Base-by-base conservation (phyloP, 768 basidiomycete species). In the Tricholoma bakamatsutake region DNA sequence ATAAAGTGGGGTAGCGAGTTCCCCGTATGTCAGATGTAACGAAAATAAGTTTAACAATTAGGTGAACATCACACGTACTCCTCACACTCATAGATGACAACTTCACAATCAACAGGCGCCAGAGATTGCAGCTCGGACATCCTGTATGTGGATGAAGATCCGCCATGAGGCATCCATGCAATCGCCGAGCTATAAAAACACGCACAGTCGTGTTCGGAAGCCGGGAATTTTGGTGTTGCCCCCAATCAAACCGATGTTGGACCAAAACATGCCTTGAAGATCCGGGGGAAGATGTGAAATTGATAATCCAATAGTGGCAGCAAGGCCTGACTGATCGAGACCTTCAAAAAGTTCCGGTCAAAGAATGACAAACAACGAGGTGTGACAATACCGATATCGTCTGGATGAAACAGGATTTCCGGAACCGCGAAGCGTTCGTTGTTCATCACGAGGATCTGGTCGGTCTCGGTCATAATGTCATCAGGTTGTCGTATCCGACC, bases 251-350 rank as follows among this genome's bases (percentile, higher is more conserved):
- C 89, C 90, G 58, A 98, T 93, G 68, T 98, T 92, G 33, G 84
- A 84, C 93, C 93, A 98, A 70, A 93, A 97, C 87, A 98, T 84
- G 33, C 92, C 94, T 61, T 86, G 90, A 24, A 95, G 62, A 62
- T 95, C 92, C 50, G 78, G 73, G 0, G 92, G 91, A 57, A 98
- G 81, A 30, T 80, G 70, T 0, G 80, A 76, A 64, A 98, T 93
- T 55, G 87, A 87, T 53, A 80, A 67, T 39, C 89, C 87, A 57
- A 98, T 82, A 10, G 86, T 83, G 54, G 79, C 80, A 34, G 91
- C 76, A 28, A 98, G 71, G 1, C 95, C 95, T 15, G 82, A 77
- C 65, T 97, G 94, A 10, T 85, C 80, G 40, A 98, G 69, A 6
- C 93, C 95, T 82, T 53, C 0, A 57, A 53, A 57, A 53, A 51